Percentiles rank a stretch among this genome's conserved stretches.
Conservation (phyloP, 495 filamentous ascomycete genomes). For the Clavariopsis aquatica region DNA sequence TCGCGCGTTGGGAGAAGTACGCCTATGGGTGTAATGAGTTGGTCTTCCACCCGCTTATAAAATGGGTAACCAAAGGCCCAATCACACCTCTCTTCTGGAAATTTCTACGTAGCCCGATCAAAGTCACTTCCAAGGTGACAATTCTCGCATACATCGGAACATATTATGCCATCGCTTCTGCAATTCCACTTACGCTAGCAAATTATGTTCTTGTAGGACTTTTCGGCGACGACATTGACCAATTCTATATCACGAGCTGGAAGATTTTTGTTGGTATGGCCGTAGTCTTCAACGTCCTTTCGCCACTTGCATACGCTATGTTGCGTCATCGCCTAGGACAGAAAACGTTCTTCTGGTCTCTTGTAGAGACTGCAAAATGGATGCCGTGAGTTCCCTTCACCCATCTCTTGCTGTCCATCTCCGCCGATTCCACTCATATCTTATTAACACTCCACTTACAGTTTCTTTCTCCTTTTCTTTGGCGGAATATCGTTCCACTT, state of each 20-base stretch:
- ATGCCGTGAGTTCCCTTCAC: conserved; percentile 46
- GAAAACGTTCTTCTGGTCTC: conserved; percentile 44
- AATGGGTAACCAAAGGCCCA: conserved; percentile 33
- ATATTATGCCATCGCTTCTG: conserved; percentile 50
- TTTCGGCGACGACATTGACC: conserved; percentile 72
- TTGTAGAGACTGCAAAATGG: conserved; percentile 75
- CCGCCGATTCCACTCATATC: background rate
- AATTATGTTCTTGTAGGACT: conserved; percentile 56
- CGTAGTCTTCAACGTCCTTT: conserved; percentile 70
- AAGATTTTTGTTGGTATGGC: conserved; percentile 75
- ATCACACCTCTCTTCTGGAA: conserved; percentile 38
- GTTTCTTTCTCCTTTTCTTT: conserved; percentile 66
- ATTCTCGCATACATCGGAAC: conserved; percentile 43
- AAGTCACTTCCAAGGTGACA: conserved; percentile 39
- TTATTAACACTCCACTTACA: background rate
- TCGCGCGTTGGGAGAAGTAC: conserved; percentile 80
- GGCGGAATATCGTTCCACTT: conserved; percentile 71
- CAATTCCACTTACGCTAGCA: conserved; percentile 43
- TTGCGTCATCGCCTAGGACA: conserved; percentile 70
- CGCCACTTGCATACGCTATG: conserved; percentile 64
- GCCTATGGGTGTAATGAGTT: conserved; percentile 79
- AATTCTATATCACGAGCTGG: conserved; percentile 76
- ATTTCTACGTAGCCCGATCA: conserved; percentile 39
- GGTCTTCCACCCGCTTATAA: conserved; percentile 65
- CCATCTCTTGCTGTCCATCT: background rate